These are phyloP conservation scores for Sechiopsis laciniata DNA, from an alignment of 306 rosid genomes.

Conservation along the genomic window DNA sequence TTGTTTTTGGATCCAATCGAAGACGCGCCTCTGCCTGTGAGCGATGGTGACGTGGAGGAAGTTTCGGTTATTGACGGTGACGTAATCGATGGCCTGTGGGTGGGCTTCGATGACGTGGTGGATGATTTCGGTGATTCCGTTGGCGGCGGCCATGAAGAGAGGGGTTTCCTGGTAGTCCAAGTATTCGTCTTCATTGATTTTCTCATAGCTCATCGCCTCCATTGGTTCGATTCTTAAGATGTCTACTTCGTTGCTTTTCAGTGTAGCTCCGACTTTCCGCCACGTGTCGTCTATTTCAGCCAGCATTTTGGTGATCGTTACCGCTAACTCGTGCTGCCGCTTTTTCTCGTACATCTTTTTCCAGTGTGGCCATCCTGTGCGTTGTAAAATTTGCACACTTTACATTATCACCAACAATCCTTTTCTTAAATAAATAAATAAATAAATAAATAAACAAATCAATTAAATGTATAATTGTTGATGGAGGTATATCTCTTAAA, in stretches of 20 bases:
- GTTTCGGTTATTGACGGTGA: neutral
- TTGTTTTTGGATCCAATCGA: neutral
- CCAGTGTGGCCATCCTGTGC: constrained; percentile 7
- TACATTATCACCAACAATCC: too few relatives aligned
- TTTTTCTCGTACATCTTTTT: neutral
- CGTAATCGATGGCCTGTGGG: constrained; percentile 2
- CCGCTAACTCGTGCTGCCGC: neutral
- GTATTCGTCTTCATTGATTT: neutral
- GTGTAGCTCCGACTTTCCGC: neutral
- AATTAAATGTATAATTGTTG: too few relatives aligned
- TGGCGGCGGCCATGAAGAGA: neutral
- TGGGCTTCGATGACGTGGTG: neutral
- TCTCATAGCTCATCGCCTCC: too few relatives aligned
- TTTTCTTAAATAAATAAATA: too few relatives aligned
- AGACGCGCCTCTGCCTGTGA: neutral
- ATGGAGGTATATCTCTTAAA: too few relatives aligned
- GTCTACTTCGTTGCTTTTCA: neutral
- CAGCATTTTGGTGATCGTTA: neutral
- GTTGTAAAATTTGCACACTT: too few relatives aligned
- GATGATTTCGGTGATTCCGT: neutral
- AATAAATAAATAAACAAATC: too few relatives aligned
- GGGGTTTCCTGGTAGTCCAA: neutral
- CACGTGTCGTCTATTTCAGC: constrained; percentile 2
- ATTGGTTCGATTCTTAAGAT: neutral
- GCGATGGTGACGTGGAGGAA: neutral